Conservation (phyloP, 116 monocot genomes). For the Phalaenopsis hybrid region DNA sequence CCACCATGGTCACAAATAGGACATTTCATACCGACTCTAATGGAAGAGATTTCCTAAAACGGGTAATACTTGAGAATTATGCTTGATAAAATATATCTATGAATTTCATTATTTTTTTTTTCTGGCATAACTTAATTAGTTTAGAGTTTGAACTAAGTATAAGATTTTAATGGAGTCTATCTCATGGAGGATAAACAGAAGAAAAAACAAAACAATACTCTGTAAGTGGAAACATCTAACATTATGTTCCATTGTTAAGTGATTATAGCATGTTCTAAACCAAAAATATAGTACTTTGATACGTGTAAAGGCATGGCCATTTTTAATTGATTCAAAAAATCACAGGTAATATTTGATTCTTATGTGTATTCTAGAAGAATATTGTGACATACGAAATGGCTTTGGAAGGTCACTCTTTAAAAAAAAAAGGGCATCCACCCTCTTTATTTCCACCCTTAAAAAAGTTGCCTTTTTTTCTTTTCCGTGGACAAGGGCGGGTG, state of each 20-base stretch:
- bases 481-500: no score
- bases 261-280: background rate
- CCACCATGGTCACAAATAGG: constrained; percentile 61
- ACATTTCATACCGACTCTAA: constrained; percentile 82
- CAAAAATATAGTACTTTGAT: background rate
- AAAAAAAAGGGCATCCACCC: background rate
- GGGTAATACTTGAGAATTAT: constrained; percentile 32
- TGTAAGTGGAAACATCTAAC: background rate
- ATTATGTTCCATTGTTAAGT: background rate
- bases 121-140: background rate
- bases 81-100: background rate
- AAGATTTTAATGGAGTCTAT: background rate
- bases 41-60: constrained; percentile 82
- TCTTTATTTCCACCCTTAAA: no score
- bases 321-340: background rate
- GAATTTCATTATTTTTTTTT: background rate
- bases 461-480: no score
- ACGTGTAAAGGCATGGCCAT: background rate
- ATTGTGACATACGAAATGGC: background rate
- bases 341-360: background rate
- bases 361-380: background rate
- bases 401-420: background rate
- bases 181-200: background rate
- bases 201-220: background rate
- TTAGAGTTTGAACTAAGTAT: background rate